These are phyloP conservation scores for Dryas integrifolia DNA, from an alignment of 331 rosid genomes.

Conservation along the genomic window DNA sequence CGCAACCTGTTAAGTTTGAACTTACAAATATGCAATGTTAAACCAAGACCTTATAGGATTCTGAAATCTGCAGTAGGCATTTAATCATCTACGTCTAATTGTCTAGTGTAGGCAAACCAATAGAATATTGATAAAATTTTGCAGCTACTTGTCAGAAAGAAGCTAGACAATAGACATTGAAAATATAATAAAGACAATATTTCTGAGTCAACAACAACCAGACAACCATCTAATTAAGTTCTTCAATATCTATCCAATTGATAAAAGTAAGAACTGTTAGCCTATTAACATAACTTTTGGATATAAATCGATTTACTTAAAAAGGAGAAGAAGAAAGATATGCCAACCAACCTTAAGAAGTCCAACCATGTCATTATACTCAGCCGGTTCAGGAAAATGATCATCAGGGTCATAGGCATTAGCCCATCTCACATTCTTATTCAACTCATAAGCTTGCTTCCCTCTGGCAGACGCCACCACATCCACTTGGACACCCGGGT, in stretches of 20 bases:
- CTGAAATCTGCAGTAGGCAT: not conserved
- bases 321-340: conserved; percentile 12
- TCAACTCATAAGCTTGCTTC: conserved; percentile 70
- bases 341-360: conserved; percentile 52
- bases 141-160: no score
- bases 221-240: conserved; percentile 1
- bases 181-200: no score
- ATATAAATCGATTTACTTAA: not conserved
- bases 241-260: not conserved
- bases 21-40: not conserved
- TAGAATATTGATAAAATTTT: no score
- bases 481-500: conserved; percentile 80
- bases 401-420: conserved; percentile 70
- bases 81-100: not conserved
- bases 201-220: no score
- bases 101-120: not conserved
- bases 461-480: conserved; percentile 67
- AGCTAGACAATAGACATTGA: no score
- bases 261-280: no score
- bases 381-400: conserved; percentile 67
- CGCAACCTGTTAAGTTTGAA: not conserved
- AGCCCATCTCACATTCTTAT: conserved; percentile 81
- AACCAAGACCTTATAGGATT: not conserved
- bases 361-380: conserved; percentile 77
- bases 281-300: not conserved